A percentile compares a stretch with the other conserved stretches of the same genome.
Conservation (phyloP, 2,329 filamentous ascomycete genomes). For the Raffaelea ambrosiae region DNA sequence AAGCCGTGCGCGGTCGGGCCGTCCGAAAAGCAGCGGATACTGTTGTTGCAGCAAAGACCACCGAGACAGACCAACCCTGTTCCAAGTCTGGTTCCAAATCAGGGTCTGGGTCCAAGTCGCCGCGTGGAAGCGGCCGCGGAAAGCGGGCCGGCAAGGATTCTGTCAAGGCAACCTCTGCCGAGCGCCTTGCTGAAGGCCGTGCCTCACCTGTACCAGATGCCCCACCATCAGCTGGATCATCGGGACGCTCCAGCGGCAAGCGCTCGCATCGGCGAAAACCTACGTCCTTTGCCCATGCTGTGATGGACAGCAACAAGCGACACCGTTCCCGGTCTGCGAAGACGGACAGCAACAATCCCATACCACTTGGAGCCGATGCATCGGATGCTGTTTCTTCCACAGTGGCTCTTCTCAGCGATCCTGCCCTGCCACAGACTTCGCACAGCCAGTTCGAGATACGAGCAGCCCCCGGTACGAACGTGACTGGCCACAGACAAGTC, state of each 20-base stretch:
- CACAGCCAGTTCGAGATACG: conserved; percentile 38
- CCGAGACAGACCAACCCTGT: not conserved
- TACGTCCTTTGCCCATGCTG: conserved; percentile 34
- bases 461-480: no score
- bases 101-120: no score
- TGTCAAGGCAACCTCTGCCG: not conserved
- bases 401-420: conserved; percentile 42
- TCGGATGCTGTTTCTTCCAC: conserved; percentile 27
- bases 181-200: not conserved
- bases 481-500: no score
- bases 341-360: not conserved
- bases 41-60: conserved; percentile 14
- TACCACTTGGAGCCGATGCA: conserved; percentile 16
- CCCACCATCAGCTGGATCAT: not conserved
- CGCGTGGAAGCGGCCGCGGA: not conserved
- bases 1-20: conserved; percentile 43
- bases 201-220: not conserved
- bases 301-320: conserved; percentile 33
- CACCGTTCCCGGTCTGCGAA: conserved; percentile 9
- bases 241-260: conserved; percentile 8
- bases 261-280: conserved; percentile 24
- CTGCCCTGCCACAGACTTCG: conserved; percentile 49
- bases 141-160: not conserved
- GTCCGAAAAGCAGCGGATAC: conserved; percentile 24
- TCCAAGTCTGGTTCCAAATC: not conserved